These are phyloP conservation scores for Pseudogymnoascus verrucosus DNA, from an alignment of 2,329 filamentous ascomycete species.

Conservation along the genomic window DNA sequence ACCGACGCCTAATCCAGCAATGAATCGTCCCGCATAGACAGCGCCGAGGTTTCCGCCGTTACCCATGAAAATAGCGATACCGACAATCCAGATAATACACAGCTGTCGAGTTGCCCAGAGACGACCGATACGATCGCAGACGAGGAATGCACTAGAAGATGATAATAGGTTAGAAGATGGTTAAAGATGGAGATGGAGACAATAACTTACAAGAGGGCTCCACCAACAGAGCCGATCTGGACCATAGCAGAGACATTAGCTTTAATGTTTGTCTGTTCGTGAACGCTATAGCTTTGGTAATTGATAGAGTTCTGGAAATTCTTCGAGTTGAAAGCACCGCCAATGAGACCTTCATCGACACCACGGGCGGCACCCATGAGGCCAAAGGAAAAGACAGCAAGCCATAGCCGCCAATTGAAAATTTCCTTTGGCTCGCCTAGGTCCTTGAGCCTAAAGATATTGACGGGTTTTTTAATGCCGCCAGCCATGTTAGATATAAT, in stretches of 20 bases:
- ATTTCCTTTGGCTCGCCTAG: conserved; percentile 16
- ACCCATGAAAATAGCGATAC: conserved; percentile 28
- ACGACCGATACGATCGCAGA: conserved; percentile 25
- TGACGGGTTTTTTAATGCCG: too few relatives aligned
- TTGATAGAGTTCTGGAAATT: conserved; percentile 17
- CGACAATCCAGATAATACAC: conserved; percentile 20
- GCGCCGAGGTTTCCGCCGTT: conserved; percentile 19
- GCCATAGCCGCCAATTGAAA: conserved; percentile 27
- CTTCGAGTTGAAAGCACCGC: conserved; percentile 26
- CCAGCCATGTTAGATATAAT: too few relatives aligned
- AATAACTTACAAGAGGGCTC: too few relatives aligned
- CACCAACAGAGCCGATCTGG: too few relatives aligned
- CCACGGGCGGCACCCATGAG: conserved; percentile 22
- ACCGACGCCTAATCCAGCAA: too few relatives aligned
- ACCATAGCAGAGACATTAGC: too few relatives aligned
- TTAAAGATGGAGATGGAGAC: too few relatives aligned
- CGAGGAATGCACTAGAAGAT: conserved; percentile 6
- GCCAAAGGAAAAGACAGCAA: conserved; percentile 21
- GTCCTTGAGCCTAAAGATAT: too few relatives aligned
- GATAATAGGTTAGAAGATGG: too few relatives aligned
- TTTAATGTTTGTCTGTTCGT: too few relatives aligned
- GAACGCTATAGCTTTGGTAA: not conserved
- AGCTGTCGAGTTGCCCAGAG: conserved; percentile 22
- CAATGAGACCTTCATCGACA: conserved; percentile 22
- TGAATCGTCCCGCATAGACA: too few relatives aligned